These are phyloP conservation scores for Aquilaria agallochum DNA, from an alignment of 441 rosid genomes.

Conservation along the genomic window DNA sequence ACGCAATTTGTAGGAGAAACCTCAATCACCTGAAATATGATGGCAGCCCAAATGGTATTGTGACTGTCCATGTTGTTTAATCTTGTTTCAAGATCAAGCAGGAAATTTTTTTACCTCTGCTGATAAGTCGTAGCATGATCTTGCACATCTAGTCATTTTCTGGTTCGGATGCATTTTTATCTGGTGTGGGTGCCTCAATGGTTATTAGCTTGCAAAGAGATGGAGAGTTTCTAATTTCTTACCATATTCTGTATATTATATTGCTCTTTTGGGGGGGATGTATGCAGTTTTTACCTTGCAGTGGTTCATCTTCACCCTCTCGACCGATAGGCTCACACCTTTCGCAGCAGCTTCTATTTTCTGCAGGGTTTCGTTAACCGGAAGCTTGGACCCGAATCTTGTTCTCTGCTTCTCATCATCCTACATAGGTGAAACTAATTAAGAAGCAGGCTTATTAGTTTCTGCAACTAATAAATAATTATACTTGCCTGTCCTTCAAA, in stretches of 20 bases:
- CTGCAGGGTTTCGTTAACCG: constrained; percentile 66
- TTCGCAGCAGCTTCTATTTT: constrained; percentile 87
- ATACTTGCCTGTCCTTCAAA: constrained; percentile 69
- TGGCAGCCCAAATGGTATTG: constrained; percentile 1
- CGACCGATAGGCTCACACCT: constrained; percentile 60
- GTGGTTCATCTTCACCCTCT: constrained; percentile 38
- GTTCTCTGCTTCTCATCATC: constrained; percentile 62
- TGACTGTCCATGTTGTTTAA: constrained; percentile 3
- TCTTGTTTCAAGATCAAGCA: constrained; percentile 10
- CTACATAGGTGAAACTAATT: constrained; percentile 26
- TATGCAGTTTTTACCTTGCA: constrained; percentile 45
- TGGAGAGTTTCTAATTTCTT: neutral
- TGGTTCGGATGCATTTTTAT: constrained; percentile 65
- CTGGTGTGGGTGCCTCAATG: constrained; percentile 24
- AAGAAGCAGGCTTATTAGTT: constrained; percentile 4
- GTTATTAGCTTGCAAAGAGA: neutral
- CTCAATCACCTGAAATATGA: constrained; percentile 47
- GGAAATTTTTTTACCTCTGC: constrained; percentile 55
- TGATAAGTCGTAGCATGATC: constrained; percentile 65
- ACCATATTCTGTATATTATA: too few relatives aligned
- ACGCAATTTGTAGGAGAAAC: constrained; percentile 88
- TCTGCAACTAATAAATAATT: constrained; percentile 12
- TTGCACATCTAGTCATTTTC: constrained; percentile 52
- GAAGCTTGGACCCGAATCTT: constrained; percentile 68
- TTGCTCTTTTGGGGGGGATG: neutral